Conservation (phyloP, 306 rosid genomes). For the Canavalia gladiata region DNA sequence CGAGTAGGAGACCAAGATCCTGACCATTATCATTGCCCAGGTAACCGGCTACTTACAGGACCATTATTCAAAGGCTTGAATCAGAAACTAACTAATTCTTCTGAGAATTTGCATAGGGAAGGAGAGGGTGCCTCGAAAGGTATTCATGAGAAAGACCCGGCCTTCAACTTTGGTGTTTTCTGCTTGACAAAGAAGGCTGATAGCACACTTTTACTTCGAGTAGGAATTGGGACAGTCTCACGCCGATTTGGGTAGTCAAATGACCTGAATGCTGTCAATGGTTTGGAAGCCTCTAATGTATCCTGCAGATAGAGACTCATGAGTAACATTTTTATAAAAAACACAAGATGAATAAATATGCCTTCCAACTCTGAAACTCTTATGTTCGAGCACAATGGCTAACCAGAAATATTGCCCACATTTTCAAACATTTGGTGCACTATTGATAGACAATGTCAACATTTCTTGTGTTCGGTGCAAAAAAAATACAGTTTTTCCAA, state of each 20-base stretch:
- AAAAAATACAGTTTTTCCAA: not conserved
- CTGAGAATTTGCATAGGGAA: not conserved
- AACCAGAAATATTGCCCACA: not conserved
- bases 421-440: slow-evolving; percentile 8
- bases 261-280: slow-evolving; percentile 73
- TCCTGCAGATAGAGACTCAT: slow-evolving; percentile 62
- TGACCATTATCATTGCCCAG: slow-evolving; percentile 41
- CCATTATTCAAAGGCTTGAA: slow-evolving; percentile 63
- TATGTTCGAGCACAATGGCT: not conserved
- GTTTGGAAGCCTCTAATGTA: slow-evolving; percentile 67
- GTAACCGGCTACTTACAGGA: slow-evolving; percentile 51
- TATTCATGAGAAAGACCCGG: slow-evolving; percentile 67
- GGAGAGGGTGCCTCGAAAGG: slow-evolving; percentile 21
- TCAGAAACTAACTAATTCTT: slow-evolving; percentile 41
- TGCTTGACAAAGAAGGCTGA: slow-evolving; percentile 90
- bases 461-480: not conserved
- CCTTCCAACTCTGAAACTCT: slow-evolving; percentile 7
- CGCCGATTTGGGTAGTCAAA: slow-evolving; percentile 77
- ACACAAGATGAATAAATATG: slow-evolving; percentile 25
- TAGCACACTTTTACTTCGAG: slow-evolving; percentile 92
- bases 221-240: slow-evolving; percentile 60
- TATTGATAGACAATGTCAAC: not conserved
- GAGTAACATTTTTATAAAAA: slow-evolving; percentile 19
- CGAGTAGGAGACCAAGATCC: slow-evolving; percentile 50
- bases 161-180: slow-evolving; percentile 67